Conservation (phyloP, 768 basidiomycete species). For the Psilocybe tampanensis region DNA sequence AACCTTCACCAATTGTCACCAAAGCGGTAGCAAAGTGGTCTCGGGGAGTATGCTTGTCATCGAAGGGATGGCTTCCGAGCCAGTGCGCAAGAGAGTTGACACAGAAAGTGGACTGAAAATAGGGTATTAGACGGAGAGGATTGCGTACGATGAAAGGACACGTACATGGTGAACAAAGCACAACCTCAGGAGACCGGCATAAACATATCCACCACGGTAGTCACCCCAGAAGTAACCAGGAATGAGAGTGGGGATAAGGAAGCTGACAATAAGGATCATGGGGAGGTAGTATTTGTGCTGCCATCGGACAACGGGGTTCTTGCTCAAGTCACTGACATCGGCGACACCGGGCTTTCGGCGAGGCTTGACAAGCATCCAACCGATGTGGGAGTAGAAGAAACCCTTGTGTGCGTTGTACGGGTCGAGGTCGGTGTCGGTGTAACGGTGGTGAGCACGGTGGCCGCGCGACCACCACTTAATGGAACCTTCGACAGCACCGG, state of each 20-base stretch:
- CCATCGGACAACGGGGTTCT: slow-evolving; percentile 82
- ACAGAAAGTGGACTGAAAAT: slow-evolving; percentile 86
- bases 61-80: slow-evolving; percentile 91
- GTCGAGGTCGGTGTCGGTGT: slow-evolving; percentile 96
- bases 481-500: slow-evolving; percentile 94
- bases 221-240: slow-evolving; percentile 87
- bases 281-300: slow-evolving; percentile 81
- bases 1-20: slow-evolving; percentile 92
- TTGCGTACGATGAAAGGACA: slow-evolving; percentile 19
- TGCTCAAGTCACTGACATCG: slow-evolving; percentile 84
- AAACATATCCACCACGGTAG: slow-evolving; percentile 83
- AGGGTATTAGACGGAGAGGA: not conserved
- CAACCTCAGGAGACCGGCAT: slow-evolving; percentile 77
- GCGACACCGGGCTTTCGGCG: slow-evolving; percentile 88
- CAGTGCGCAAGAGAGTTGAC: slow-evolving; percentile 97
- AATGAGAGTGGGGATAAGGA: slow-evolving; percentile 75
- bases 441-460: slow-evolving; percentile 96
- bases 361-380: slow-evolving; percentile 94
- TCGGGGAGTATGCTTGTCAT: slow-evolving; percentile 92
- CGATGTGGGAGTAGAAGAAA: slow-evolving; percentile 83
- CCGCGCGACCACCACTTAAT: slow-evolving; percentile 99
- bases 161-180: slow-evolving; percentile 87
- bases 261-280: slow-evolving; percentile 70
- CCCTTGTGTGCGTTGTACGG: slow-evolving; percentile 94
- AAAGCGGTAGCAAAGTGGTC: slow-evolving; percentile 90